Percentiles rank a stretch among this genome's conserved stretches.
Evolutionary conservation across 139 green algal species (phyloP).

Genomic region (Desmodesmus armatus): DNA sequence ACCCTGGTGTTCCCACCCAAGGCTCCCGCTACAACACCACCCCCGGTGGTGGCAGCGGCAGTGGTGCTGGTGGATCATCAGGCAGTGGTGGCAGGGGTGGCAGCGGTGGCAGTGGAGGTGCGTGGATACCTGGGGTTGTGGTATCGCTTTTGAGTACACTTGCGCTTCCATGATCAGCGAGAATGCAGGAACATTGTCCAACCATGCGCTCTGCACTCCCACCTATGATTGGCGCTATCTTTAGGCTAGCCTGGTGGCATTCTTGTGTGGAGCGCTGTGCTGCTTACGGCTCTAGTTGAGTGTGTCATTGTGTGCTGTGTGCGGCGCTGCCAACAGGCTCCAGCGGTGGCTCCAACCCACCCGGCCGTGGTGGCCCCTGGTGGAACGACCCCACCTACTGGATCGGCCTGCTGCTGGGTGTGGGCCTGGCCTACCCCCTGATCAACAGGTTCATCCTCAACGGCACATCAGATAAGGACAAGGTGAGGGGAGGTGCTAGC

Average conservation of each 20-base stretch:
- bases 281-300: too few relatives aligned
- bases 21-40: constrained; percentile 23
- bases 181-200: not conserved
- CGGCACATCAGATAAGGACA: constrained; percentile 8
- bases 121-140: not conserved
- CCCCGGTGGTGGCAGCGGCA: not conserved
- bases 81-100: not conserved
- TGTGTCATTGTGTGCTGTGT: not conserved
- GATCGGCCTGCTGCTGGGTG: constrained; percentile 38
- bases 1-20: not conserved
- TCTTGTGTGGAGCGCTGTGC: not conserved
- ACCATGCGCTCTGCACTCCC: not conserved
- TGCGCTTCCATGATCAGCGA: not conserved
- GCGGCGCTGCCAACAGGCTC: not conserved
- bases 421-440: not conserved
- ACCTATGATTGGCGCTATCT: not conserved
- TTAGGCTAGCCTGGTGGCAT: not conserved
- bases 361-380: constrained; percentile 25
- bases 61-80: not conserved
- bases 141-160: not conserved
- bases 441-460: constrained; percentile 13
- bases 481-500: constrained; percentile 13
- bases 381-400: constrained; percentile 49
- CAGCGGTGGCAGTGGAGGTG: constrained; percentile 17
- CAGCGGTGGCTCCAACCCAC: not conserved